These are phyloP conservation scores for Phytophthora cajani DNA, from an alignment of 352 stramenopile species.

Conservation along the genomic window DNA sequence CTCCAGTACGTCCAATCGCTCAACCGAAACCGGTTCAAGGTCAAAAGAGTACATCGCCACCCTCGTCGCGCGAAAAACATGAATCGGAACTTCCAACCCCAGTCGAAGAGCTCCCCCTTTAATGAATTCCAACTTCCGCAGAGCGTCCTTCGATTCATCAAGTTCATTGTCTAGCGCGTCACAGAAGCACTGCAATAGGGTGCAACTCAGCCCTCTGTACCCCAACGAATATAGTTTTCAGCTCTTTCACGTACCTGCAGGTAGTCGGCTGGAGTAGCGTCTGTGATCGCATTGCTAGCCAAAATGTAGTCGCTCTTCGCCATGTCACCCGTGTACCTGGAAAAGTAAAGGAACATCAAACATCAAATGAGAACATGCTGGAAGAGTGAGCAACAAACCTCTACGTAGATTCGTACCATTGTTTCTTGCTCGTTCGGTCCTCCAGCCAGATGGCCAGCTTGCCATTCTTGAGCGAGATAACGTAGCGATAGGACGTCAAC, in stretches of 20 bases:
- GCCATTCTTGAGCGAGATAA: background rate
- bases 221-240: background rate
- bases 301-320: conserved; percentile 16
- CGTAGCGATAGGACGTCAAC: conserved; percentile 11
- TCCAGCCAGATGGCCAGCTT: too few species aligned
- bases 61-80: conserved; percentile 6
- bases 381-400: too few species aligned
- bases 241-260: conserved; percentile 11
- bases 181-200: conserved; percentile 21
- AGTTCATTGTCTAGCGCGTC: conserved; percentile 15
- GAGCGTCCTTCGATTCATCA: background rate
- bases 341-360: too few species aligned
- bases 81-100: conserved; percentile 10
- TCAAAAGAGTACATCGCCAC: conserved; percentile 26
- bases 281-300: conserved; percentile 16
- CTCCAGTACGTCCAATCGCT: conserved; percentile 28
- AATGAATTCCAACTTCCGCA: conserved; percentile 7
- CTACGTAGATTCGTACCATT: too few species aligned
- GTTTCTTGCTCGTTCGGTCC: too few species aligned
- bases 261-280: conserved; percentile 12
- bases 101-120: conserved; percentile 6
- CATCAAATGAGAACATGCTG: too few species aligned
- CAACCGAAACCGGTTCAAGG: conserved; percentile 19
- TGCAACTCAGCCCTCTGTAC: background rate
- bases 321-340: conserved; percentile 5